Evolutionary conservation across 1,284 basidiomycete species (phyloP), one percentile per base, ranked within the genome.

Genomic region (Leccinum proliferum): DNA sequence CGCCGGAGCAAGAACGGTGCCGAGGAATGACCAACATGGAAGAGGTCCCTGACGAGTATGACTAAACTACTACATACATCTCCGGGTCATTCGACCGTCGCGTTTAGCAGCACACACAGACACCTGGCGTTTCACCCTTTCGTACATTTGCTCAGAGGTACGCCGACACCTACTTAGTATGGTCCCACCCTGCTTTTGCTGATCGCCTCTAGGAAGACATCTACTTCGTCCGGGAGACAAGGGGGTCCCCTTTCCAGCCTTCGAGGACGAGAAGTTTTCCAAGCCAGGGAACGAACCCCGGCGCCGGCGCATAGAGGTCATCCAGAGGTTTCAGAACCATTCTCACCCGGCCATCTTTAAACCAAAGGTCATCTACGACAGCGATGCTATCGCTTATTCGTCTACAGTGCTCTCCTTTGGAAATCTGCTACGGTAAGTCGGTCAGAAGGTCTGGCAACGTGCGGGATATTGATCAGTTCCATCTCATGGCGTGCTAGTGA

Each of bases 381-480:
- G 78, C 9, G 67, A 75, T 14, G 76, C 75, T 2, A 80, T 79
- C 18, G 66, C 77, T 0, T 81, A 76, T 59, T 68, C 75, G 7
- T 65, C 74, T 0, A 63, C 43, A 2, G 59, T 60, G 0, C 67
- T 79, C 14, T 62, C 70, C 0, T 74, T 78, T 14, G 73, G 75
- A 1, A 70, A 63, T 14, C 64, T 6, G 60, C 62, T 0, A 66
- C 65, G 3, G 72, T 73, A 12, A 62, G 65, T 60, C 4, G 1
- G 34, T 25, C 34, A 43, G 32, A 56, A 46, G 12, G 10, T 32
- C 10, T 1, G n/a, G 10, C 14, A 43, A 37, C 11, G 5, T 21
- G 9, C 18, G 29, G 25, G 25, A 2, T 11, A n/a, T 32, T 64
- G 35, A 65, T 37, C 34, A 18, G 10, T 2, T 32, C 29, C 18